Evolutionary conservation across 306 rosid species (phyloP).

Genomic region (Calophaca sinica): DNA sequence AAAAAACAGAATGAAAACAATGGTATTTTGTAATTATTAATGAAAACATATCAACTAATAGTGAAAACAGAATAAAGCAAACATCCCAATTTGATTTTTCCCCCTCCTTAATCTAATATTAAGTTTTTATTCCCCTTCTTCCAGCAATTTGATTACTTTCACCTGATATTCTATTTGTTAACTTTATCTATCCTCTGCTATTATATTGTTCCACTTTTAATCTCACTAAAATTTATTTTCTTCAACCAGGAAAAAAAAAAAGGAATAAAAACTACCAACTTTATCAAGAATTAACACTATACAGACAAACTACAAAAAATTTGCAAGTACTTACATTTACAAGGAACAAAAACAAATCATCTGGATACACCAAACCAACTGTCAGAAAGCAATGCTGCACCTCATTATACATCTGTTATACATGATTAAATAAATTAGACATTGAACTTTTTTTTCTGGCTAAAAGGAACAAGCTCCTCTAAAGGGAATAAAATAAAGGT

Average conservation of each 20-base stretch:
- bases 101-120: conserved; percentile 14
- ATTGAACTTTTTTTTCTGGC: conserved; percentile 13
- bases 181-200: conserved; percentile 33
- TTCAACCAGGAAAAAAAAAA: conserved; percentile 2
- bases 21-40: not conserved
- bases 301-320: conserved; percentile 24
- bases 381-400: conserved; percentile 96
- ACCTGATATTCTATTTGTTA: conserved; percentile 2
- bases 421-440: conserved; percentile 35
- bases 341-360: conserved; percentile 87
- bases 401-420: conserved; percentile 88
- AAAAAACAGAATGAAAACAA: not conserved
- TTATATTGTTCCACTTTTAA: conserved; percentile 17
- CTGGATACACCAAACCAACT: conserved; percentile 88
- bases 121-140: conserved; percentile 8
- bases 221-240: conserved; percentile 9
- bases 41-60: not conserved
- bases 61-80: not conserved
- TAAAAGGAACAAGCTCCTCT: conserved; percentile 17
- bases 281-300: conserved; percentile 32
- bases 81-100: conserved; percentile 10
- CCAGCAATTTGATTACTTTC: conserved; percentile 18
- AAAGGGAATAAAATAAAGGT: conserved; percentile 21
- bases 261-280: not conserved
- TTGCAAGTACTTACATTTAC: conserved; percentile 69